These are phyloP conservation scores for Pichia thaimueangensis DNA, from an alignment of 805 yeast genomes.

Conservation along the genomic window DNA sequence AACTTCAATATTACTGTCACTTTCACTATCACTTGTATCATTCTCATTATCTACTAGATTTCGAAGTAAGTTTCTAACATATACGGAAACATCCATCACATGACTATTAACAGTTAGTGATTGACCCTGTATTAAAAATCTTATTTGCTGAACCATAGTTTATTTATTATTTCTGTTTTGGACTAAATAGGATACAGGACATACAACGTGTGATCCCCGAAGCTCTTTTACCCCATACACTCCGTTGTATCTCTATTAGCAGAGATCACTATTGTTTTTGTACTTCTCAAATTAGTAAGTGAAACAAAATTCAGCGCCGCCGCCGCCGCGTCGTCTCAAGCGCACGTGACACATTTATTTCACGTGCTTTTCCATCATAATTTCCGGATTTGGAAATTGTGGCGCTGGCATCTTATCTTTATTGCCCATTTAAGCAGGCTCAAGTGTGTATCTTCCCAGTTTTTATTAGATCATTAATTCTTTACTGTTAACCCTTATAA, in stretches of 20 bases:
- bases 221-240: no score
- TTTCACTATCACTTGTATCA: background rate
- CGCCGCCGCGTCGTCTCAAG: no score
- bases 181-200: no score
- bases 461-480: no score
- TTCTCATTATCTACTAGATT: slow-evolving; percentile 37
- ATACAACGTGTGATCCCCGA: background rate
- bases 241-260: no score
- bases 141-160: slow-evolving; percentile 8
- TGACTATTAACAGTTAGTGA: slow-evolving; percentile 60
- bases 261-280: no score
- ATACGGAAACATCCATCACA: slow-evolving; percentile 72
- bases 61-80: slow-evolving; percentile 73
- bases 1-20: background rate
- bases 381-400: background rate
- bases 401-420: background rate
- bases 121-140: slow-evolving; percentile 69
- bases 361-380: background rate
- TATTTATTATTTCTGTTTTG: background rate
- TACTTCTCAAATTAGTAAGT: background rate
- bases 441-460: no score
- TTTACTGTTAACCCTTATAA: no score
- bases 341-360: background rate
- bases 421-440: background rate
- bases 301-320: background rate